Evolutionary conservation across 352 stramenopile species (phyloP).

Genomic region (Globisporangium emineosum): DNA sequence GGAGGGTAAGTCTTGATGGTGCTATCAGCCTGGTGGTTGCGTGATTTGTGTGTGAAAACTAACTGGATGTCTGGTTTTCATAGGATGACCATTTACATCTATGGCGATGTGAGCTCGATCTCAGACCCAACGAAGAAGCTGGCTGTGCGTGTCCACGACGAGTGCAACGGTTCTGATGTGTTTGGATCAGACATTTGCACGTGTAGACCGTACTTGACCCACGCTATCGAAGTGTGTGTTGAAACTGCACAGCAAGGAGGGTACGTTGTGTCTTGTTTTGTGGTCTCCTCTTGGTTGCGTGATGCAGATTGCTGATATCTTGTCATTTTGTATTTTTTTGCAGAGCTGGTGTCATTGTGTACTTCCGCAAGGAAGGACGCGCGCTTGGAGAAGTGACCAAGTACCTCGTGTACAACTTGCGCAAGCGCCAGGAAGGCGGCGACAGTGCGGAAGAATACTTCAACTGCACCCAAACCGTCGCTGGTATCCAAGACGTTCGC

Average conservation of each 20-base stretch:
- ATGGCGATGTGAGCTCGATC: conserved; percentile 96
- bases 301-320: neutral
- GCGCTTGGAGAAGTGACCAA: conserved; percentile 98
- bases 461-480: conserved; percentile 98
- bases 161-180: conserved; percentile 98
- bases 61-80: neutral
- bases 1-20: conserved; percentile 43
- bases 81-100: conserved; percentile 97
- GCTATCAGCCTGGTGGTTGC: neutral
- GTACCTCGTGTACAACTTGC: conserved; percentile 99
- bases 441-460: conserved; percentile 98
- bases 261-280: conserved; percentile 29
- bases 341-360: conserved; percentile 95
- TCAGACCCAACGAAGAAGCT: conserved; percentile 97
- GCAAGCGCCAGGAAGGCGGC: conserved; percentile 97
- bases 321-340: conserved; percentile 12
- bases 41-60: neutral
- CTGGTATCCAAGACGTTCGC: conserved; percentile 96
- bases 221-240: conserved; percentile 99
- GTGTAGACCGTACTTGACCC: conserved; percentile 98
- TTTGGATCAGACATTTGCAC: conserved; percentile 99
- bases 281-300: neutral
- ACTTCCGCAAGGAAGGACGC: conserved; percentile 98
- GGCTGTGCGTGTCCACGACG: conserved; percentile 97
- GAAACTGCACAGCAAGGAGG: conserved; percentile 96